Evolutionary conservation across 352 stramenopile species (phyloP).

Genomic region (Peronosclerospora sorghi): DNA sequence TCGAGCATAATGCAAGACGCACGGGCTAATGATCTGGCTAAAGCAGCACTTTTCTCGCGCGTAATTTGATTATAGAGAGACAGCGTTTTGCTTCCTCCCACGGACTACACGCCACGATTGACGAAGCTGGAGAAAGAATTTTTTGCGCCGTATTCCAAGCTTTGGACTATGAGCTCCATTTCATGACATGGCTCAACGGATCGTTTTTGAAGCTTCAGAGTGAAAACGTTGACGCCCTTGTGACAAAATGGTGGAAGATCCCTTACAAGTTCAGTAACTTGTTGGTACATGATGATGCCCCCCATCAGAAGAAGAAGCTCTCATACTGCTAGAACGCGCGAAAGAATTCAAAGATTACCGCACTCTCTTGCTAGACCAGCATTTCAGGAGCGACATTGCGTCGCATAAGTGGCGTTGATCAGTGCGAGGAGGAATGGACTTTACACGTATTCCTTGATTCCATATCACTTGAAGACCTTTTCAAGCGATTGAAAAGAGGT

Average conservation of each 20-base stretch:
- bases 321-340: conserved; percentile 83
- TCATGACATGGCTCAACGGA: conserved; percentile 87
- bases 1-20: conserved; percentile 69
- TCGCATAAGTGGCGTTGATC: conserved; percentile 83
- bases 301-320: conserved; percentile 78
- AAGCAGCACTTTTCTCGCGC: conserved; percentile 81
- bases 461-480: conserved; percentile 85
- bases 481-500: conserved; percentile 91
- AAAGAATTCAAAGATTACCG: conserved; percentile 89
- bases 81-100: conserved; percentile 90
- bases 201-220: conserved; percentile 87
- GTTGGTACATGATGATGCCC: conserved; percentile 83
- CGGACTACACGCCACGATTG: conserved; percentile 82
- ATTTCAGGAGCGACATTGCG: conserved; percentile 89
- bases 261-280: conserved; percentile 88
- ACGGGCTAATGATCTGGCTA: conserved; percentile 78
- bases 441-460: conserved; percentile 67
- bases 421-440: conserved; percentile 79
- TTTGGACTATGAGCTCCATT: conserved; percentile 94
- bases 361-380: conserved; percentile 86
- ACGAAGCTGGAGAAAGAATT: conserved; percentile 72
- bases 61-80: conserved; percentile 88
- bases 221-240: conserved; percentile 79
- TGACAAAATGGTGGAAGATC: conserved; percentile 90
- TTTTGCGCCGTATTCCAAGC: conserved; percentile 88